Evolutionary conservation across 495 filamentous ascomycete species (phyloP).

Genomic region (Penicillium maclennaniae): DNA sequence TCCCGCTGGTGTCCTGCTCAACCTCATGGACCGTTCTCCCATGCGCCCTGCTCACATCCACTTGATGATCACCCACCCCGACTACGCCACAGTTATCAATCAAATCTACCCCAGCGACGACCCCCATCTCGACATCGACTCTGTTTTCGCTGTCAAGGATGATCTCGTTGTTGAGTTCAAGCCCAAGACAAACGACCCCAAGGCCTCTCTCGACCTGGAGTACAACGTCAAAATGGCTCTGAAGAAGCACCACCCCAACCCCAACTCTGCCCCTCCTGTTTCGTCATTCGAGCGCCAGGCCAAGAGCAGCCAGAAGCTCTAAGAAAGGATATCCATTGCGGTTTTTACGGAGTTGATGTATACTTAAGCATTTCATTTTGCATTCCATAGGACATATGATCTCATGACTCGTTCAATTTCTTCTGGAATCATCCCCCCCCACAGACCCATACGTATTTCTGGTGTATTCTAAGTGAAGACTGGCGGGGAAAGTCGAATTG

Average conservation of each 20-base stretch:
- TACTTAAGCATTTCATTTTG: not conserved
- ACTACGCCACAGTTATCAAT: slow-evolving; percentile 54
- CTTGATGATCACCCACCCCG: slow-evolving; percentile 47
- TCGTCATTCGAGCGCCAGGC: slow-evolving; percentile 41
- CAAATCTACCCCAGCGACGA: slow-evolving; percentile 62
- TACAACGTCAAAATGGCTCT: slow-evolving; percentile 46
- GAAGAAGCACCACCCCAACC: slow-evolving; percentile 48
- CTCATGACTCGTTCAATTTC: not conserved
- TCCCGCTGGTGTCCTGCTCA: slow-evolving; percentile 65
- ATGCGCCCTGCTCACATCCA: slow-evolving; percentile 50
- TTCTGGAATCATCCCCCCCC: not conserved
- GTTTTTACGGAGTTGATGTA: not conserved
- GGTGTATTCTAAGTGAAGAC: no score
- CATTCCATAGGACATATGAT: not conserved
- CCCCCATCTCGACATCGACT: slow-evolving; percentile 58
- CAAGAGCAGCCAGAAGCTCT: not conserved
- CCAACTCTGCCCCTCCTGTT: slow-evolving; percentile 43
- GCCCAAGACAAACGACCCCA: slow-evolving; percentile 47
- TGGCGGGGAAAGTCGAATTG: no score
- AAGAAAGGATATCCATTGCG: not conserved
- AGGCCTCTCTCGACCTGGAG: slow-evolving; percentile 43
- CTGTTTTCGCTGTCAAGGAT: slow-evolving; percentile 65
- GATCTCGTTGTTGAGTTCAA: slow-evolving; percentile 62
- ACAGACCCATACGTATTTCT: no score
- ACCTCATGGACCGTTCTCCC: slow-evolving; percentile 64